phyloP scores from a whole-genome alignment of 2,329 filamentous ascomycete species.

The Pestalotiopsis sp. region DNA sequence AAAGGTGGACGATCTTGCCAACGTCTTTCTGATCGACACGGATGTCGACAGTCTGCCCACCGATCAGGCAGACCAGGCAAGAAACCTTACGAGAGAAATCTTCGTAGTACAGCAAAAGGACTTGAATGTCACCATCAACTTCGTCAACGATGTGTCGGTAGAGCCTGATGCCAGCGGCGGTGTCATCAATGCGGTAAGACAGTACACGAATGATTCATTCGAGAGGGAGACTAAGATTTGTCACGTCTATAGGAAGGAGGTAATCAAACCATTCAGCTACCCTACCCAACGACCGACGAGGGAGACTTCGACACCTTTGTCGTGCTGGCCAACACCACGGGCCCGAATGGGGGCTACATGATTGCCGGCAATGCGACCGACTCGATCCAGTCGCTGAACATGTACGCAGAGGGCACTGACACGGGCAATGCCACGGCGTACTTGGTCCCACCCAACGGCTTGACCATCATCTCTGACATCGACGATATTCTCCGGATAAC shows the following conservation, averaged over 20 bases:
- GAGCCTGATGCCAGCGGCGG: slow-evolving; percentile 60
- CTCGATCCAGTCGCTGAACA: slow-evolving; percentile 67
- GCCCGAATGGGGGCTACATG: slow-evolving; percentile 50
- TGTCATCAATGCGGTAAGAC: slow-evolving; percentile 40
- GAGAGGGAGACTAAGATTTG: slow-evolving; percentile 3
- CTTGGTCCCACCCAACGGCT: slow-evolving; percentile 69
- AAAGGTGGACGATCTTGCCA: slow-evolving; percentile 69
- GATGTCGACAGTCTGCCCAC: slow-evolving; percentile 61
- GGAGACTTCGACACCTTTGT: slow-evolving; percentile 78
- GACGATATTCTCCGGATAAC: slow-evolving; percentile 82
- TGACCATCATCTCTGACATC: slow-evolving; percentile 77
- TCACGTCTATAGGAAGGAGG: slow-evolving; percentile 49
- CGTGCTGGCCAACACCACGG: slow-evolving; percentile 59
- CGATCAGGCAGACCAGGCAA: slow-evolving; percentile 65
- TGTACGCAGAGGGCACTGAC: slow-evolving; percentile 65
- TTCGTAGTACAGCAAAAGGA: slow-evolving; percentile 75
- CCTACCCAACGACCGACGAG: slow-evolving; percentile 65
- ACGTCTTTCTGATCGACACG: slow-evolving; percentile 70
- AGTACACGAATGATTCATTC: no score
- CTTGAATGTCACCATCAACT: slow-evolving; percentile 64
- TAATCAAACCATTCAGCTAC: slow-evolving; percentile 63
- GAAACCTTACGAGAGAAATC: slow-evolving; percentile 73
- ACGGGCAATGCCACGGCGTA: slow-evolving; percentile 77
- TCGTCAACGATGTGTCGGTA: slow-evolving; percentile 46
- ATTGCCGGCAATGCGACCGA: slow-evolving; percentile 66